Evolutionary conservation across 306 rosid genomes (phyloP), one percentile per base, ranked within the genome.

Genomic region (Dalbergia cochinchinensis): DNA sequence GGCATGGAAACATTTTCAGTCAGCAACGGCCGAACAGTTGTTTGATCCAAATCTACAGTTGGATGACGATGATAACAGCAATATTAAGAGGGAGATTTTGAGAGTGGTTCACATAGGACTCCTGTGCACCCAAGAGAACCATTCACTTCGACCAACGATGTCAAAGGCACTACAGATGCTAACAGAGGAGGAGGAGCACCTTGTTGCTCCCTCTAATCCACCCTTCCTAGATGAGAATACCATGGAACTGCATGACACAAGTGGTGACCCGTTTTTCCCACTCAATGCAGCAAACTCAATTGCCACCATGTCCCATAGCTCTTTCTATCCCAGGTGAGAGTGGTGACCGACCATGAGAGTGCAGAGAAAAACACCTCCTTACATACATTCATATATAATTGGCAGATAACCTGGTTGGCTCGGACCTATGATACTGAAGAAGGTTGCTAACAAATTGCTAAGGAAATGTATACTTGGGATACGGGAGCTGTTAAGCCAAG

Each of bases 151-250:
- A 79, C 99, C 98, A 79, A 77, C 86, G 16, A 95, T 93, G 96
- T 90, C 94, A 37, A 95, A 74, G 90, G 89, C 85, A 4, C 81
- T 95, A 13, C 85, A 86, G 71, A 95, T 95, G 97, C 86, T 95
- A 61, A 88, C 85, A 60, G 90, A 80, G 73, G 84, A 83, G 73
- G 98, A 91, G 78, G 91, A 85, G 80, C 26, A 33, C 19, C 93
- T 90, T 33, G 94, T 89, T 19, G 84, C 92, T 47, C 99, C 99
- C 37, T 84, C 90, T 39, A 92, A 85, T 83, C 99, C 97, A 33
- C 98, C 99, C 1, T 95, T 95, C 88, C 69, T 90, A 37, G 97
- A 95, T 74, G 97, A 95, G 85, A 88, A 41, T 78, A 91, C 94
- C 4, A 91, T 95, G 99, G 97, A 90, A 80, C 86, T 95, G 61